Evolutionary conservation across 1,139 yeast species (phyloP), one percentile per base, ranked within the genome.

Genomic region (Candida sojae): DNA sequence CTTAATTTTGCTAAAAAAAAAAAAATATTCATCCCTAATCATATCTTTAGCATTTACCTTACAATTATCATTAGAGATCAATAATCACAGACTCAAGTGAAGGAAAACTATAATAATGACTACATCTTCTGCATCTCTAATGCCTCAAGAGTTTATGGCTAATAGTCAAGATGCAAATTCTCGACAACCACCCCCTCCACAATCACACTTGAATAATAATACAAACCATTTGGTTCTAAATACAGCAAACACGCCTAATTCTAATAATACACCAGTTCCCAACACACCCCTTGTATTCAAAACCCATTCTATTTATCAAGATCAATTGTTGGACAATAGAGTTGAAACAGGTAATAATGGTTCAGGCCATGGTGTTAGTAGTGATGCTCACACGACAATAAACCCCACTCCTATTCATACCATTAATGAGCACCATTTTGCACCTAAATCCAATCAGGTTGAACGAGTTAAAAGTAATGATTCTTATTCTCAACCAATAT

Each of bases 401-500:
- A 29, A 38, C 32, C 33, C 32, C 33, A 38, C 39, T n/a, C 33
- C 33, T 6, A 38, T 38, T 9, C 41, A 28, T 21, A 28, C 41
- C 12, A 38, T 28, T 8, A 38, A 38, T 13, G 41, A 38, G 4
- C 39, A 36, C 31, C 35, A 31, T 21, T 30, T 39, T 30, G 35
- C 26, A 23, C 4, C 42, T 26, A 21, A 30, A 21, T 13, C 37
- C 31, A 40, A 31, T 23, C 26, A 38, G 10, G 33, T 38, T 13
- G 33, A 40, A 23, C 11, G 32, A 7, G 30, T 25, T 9, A 40
- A 21, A 23, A 40, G 36, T 12, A 40, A 40, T 25, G 43, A 40
- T 6, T 31, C 37, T 23, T 17, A 39, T 11, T 48, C 54, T 5
- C 54, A 51, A 5, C 31, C 45, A 6, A 35, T 45, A 2, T 47